Conservation (phyloP, 441 rosid genomes). For the Macaranga tanarius region DNA sequence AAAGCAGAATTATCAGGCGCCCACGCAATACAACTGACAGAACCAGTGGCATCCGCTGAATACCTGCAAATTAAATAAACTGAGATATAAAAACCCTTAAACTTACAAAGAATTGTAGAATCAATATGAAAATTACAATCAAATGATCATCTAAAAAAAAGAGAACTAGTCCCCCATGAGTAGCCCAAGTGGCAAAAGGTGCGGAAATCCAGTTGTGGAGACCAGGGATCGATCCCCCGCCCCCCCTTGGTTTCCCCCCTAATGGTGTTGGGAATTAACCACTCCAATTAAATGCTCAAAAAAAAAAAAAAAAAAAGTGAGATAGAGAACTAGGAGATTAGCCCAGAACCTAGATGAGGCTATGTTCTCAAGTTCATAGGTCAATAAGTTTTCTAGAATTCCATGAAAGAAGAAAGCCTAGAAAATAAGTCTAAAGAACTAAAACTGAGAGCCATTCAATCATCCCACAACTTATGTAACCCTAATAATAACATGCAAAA, state of each 20-base stretch:
- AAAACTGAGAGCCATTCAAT: constrained; percentile 13
- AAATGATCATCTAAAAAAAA: constrained; percentile 1
- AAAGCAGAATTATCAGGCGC: constrained; percentile 98
- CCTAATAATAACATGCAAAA: constrained; percentile 13
- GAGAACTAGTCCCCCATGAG: too few relatives aligned
- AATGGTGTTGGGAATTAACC: too few relatives aligned
- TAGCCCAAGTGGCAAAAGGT: too few relatives aligned
- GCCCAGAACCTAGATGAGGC: background rate
- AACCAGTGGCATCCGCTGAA: constrained; percentile 87
- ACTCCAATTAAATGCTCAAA: too few relatives aligned
- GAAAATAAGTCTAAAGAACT: background rate
- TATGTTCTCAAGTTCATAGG: background rate
- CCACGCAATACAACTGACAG: constrained; percentile 93
- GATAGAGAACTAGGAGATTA: too few relatives aligned
- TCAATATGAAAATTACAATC: background rate
- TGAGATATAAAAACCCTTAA: background rate
- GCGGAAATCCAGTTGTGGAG: too few relatives aligned
- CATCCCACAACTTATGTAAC: constrained; percentile 19
- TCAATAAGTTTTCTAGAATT: constrained; percentile 1
- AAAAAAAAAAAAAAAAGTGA: too few relatives aligned
- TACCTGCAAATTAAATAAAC: constrained; percentile 55
- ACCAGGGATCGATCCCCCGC: too few relatives aligned
- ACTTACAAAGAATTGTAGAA: background rate
- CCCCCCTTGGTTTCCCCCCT: too few relatives aligned
- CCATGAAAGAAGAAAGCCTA: background rate